phyloP scores from a whole-genome alignment of 768 basidiomycete species.

The Cystobasidium tubakii region DNA sequence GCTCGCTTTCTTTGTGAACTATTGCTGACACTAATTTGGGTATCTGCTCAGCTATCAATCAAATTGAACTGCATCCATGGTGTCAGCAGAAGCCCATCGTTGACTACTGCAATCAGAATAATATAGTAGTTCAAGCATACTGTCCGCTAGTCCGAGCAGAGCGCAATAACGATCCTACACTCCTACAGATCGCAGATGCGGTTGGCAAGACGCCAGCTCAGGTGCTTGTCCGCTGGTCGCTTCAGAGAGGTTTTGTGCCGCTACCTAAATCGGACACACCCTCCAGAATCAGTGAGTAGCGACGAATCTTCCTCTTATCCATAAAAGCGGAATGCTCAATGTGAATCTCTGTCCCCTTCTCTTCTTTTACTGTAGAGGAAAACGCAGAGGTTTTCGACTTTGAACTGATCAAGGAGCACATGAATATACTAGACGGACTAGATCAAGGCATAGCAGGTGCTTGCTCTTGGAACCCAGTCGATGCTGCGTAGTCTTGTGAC shows the following conservation, averaged over 20 bases:
- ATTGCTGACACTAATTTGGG: no score
- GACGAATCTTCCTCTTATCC: no score
- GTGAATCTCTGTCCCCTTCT: slow-evolving; percentile 25
- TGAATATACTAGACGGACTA: slow-evolving; percentile 61
- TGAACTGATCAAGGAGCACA: slow-evolving; percentile 61
- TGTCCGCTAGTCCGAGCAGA: slow-evolving; percentile 62
- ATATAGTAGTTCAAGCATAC: slow-evolving; percentile 54
- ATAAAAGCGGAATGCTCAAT: background rate
- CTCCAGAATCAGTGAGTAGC: slow-evolving; percentile 59
- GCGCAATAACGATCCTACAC: slow-evolving; percentile 52
- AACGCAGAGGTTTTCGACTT: slow-evolving; percentile 75
- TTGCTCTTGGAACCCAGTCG: slow-evolving; percentile 58
- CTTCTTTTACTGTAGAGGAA: slow-evolving; percentile 44
- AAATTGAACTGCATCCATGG: slow-evolving; percentile 56
- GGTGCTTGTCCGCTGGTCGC: slow-evolving; percentile 51
- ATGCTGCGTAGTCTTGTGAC: slow-evolving; percentile 6
- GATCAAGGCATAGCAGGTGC: slow-evolving; percentile 70
- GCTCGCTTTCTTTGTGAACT: no score
- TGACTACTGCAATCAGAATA: slow-evolving; percentile 56
- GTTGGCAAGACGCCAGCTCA: slow-evolving; percentile 50
- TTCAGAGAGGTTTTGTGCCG: slow-evolving; percentile 61
- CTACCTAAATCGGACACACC: slow-evolving; percentile 74
- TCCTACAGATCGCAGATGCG: slow-evolving; percentile 46
- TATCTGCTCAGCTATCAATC: slow-evolving; percentile 14
- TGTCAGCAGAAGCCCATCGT: slow-evolving; percentile 63